Base-by-base conservation (phyloP, 805 yeast species). In the Barnettozyma botsteinii region DNA sequence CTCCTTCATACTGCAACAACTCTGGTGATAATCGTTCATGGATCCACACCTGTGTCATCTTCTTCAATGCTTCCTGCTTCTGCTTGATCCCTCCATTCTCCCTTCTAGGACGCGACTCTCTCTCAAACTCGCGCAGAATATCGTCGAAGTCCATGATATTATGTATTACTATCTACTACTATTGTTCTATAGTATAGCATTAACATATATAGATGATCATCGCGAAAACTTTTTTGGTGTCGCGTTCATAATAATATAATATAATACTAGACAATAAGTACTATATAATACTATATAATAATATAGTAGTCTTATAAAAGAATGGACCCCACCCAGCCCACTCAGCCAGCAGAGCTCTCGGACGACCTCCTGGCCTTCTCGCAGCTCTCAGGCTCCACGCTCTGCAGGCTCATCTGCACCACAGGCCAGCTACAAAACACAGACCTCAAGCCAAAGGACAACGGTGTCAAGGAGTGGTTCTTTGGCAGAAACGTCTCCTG, bases 21-120 rank as follows among this genome's bases (percentile, higher is more conserved):
- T 86, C 96, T 0, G 97, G 98, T 1, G 93, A 69, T 70, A 78
- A 78, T 40, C 96, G 70, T 57, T 93, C 98, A 38, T 82, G 75
- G 23, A 83, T 64, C 97, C 96, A 91, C 3, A 79, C 77, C 22
- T 68, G 70, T 18, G 75, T 68, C 32, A 89, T 64, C 24, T 59
- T 59, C 26, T 61, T 54, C 22, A 71, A 56, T 39, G 79, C 73
- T 14, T 60, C 55, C 15, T 56, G 53, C 47, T 65, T 54, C 36
- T 49, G 17, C 22, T 14, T 14, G 10, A 10, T 13, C 33, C 40
- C 56, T 38, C 11, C 48, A 8, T 43, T 57, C 36, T 38, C 46
- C 56, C 11, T 21, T 18, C 23, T 14, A 6, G 62, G 65, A 11
- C 67, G 60, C 22, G 66, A 61, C 27, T 65, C 71, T 19, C 61